These are phyloP conservation scores for Cyberlindnera xylosilytica DNA, from an alignment of 805 yeast genomes.

Conservation along the genomic window DNA sequence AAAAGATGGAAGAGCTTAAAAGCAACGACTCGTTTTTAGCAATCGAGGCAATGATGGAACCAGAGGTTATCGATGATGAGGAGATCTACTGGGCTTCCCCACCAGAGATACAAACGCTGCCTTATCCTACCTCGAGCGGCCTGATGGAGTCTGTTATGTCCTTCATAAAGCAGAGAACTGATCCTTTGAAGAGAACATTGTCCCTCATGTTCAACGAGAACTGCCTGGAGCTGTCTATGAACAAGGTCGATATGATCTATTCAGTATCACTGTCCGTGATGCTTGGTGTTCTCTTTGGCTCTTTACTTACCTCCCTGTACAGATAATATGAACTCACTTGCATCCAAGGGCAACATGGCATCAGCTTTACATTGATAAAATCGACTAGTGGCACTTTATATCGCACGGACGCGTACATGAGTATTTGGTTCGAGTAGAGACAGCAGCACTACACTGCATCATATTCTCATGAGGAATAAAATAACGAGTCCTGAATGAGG, in stretches of 20 bases:
- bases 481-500: no score
- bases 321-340: no score
- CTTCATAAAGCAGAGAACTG: not conserved
- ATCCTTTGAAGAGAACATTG: constrained; percentile 16
- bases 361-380: no score
- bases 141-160: not conserved
- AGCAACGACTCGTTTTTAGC: constrained; percentile 19
- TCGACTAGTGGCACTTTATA: no score
- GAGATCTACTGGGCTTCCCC: constrained; percentile 14
- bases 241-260: constrained; percentile 10
- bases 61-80: constrained; percentile 20
- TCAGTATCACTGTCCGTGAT: constrained; percentile 9
- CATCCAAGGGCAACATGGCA: no score
- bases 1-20: constrained; percentile 24
- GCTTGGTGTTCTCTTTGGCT: constrained; percentile 12
- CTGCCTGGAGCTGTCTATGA: constrained; percentile 3
- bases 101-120: constrained; percentile 17
- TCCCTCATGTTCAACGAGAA: constrained; percentile 11
- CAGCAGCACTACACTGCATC: no score
- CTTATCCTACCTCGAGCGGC: constrained; percentile 9
- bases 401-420: no score
- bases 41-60: constrained; percentile 17
- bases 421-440: no score
- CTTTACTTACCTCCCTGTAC: constrained; percentile 4
- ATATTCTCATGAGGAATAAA: no score